Evolutionary conservation across 345 rosid species (phyloP), one percentile per base, ranked within the genome.

Genomic region (Isatis tinctoria): DNA sequence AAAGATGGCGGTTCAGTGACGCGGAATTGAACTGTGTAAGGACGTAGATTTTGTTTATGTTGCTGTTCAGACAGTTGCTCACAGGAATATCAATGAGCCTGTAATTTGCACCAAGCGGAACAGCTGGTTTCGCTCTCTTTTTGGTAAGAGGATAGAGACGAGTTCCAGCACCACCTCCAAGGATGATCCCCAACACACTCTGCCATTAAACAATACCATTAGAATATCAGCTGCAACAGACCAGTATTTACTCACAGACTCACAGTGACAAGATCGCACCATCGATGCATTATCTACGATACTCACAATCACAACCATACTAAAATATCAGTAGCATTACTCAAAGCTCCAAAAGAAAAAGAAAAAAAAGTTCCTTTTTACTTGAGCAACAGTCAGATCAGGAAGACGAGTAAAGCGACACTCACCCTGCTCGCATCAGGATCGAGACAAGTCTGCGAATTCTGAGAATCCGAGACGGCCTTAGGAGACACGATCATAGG

Each of bases 91-190:
- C 97, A 53, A 93, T 93, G 36, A 91, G 87, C 81, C 98, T 85
- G 79, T 93, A 91, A 67, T 93, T 93, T 9, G 98, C 98, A 73
- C 98, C 97, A 60, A 93, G 75, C 7, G 97, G 98, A 24, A 93
- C 97, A 26, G 97, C 98, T 30, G 97, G 98, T 67, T 93, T 93
- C 0, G 98, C 97, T 84, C 98, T 89, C 89, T 93, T 91, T 83
- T 91, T 93, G 4, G 98, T 91, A 3, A 91, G 90, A 4, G 98
- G 98, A 73, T 93, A 91, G 18, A 93, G 89, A 11, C 97, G 85
- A 22, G 98, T 93, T 36, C 98, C 98, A 32, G 98, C 98, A 4
- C 98, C 98, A 64, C 98, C 98, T 87, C 98, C 98, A 40, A 93
- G 83, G 39, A 91, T 93, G 64, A 93, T 87, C 40, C 97, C 98